Conservation (phyloP, 331 rosid genomes). For the Rosa hybrid region DNA sequence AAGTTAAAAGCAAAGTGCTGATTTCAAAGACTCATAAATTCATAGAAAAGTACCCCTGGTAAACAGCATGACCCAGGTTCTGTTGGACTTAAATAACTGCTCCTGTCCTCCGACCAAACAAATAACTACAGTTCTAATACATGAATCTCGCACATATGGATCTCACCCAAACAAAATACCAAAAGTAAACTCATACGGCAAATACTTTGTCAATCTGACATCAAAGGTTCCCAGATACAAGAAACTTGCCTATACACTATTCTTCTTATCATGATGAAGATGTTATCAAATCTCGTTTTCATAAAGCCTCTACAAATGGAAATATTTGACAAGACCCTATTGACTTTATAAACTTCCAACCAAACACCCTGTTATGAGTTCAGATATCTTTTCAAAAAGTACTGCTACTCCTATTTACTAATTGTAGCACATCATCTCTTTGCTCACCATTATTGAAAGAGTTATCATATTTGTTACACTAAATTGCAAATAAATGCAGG, state of each 20-base stretch:
- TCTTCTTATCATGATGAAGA: neutral
- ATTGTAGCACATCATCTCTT: neutral
- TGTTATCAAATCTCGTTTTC: neutral
- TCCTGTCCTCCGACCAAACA: neutral
- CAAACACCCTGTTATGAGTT: neutral
- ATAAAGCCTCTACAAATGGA: neutral
- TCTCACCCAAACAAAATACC: neutral
- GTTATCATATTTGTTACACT: neutral
- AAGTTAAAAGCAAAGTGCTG: neutral
- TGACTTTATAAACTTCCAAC: neutral
- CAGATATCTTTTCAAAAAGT: neutral
- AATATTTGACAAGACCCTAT: neutral
- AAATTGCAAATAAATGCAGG: neutral
- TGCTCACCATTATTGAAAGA: neutral
- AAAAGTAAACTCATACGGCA: neutral
- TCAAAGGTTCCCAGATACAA: neutral
- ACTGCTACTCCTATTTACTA: neutral
- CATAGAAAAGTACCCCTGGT: neutral
- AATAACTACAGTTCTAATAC: neutral
- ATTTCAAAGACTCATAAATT: neutral
- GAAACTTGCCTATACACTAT: neutral
- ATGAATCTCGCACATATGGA: neutral
- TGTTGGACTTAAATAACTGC: neutral
- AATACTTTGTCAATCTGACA: slow-evolving; percentile 6
- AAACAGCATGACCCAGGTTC: neutral